Conservation (phyloP, 345 rosid species). For the Punica granatum region DNA sequence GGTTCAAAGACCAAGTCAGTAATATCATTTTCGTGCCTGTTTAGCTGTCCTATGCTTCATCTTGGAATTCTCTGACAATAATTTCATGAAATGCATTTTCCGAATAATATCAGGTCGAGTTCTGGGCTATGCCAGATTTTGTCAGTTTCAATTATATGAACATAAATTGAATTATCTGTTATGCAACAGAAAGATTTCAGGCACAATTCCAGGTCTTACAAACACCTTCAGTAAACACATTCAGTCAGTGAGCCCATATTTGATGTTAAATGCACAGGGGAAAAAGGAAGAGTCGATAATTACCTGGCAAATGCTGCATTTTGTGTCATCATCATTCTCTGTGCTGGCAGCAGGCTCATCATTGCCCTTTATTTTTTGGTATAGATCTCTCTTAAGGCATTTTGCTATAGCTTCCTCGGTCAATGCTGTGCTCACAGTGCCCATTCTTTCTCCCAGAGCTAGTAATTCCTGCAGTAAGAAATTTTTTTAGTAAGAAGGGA, state of each 20-base stretch:
- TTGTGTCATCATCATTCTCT: constrained; percentile 42
- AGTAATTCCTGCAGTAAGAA: constrained; percentile 54
- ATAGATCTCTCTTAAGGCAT: constrained; percentile 52
- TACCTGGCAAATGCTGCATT: constrained; percentile 97
- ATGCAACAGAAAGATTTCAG: neutral
- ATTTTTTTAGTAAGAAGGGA: neutral
- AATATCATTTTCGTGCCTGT: neutral
- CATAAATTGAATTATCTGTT: neutral
- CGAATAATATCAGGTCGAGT: neutral
- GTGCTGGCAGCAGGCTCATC: constrained; percentile 17
- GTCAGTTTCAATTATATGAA: neutral
- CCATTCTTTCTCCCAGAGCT: constrained; percentile 96
- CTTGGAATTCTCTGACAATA: neutral
- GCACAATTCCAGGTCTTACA: neutral
- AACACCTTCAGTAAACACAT: neutral
- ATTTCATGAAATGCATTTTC: neutral
- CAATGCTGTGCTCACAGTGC: constrained; percentile 87
- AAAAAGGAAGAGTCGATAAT: neutral
- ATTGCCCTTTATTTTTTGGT: constrained; percentile 13
- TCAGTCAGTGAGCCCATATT: neutral
- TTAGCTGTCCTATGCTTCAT: neutral
- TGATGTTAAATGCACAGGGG: neutral
- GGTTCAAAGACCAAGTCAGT: neutral
- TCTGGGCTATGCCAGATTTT: neutral
- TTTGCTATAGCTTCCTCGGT: constrained; percentile 73